A percentile compares a stretch with the other conserved stretches of the same genome.
These are phyloP conservation scores for Boeremia exigua DNA, from an alignment of 2,329 filamentous ascomycete genomes.

Conservation along the genomic window DNA sequence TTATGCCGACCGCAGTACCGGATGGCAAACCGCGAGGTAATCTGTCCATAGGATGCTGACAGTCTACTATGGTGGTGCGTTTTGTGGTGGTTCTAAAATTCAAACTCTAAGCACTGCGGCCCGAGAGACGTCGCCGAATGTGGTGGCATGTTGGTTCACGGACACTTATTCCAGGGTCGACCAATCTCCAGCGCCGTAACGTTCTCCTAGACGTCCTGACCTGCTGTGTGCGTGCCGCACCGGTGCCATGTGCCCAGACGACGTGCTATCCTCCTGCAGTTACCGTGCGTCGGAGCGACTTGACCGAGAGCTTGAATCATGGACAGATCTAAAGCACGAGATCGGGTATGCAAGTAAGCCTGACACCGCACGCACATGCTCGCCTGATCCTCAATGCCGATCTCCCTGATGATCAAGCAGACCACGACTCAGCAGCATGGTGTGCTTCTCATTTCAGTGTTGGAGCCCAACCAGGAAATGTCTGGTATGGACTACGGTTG, in stretches of 20 bases:
- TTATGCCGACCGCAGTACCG: background rate
- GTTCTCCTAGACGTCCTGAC: too few relatives aligned
- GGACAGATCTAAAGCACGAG: background rate
- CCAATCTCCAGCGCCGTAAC: too few relatives aligned
- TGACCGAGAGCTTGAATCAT: slow-evolving; percentile 4
- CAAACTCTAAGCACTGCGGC: background rate
- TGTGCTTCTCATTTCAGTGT: background rate
- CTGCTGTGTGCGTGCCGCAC: too few relatives aligned
- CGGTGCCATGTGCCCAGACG: too few relatives aligned
- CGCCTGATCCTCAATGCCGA: background rate
- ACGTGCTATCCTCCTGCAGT: too few relatives aligned
- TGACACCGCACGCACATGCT: background rate
- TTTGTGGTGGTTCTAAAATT: background rate
- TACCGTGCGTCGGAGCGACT: background rate
- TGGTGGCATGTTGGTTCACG: too few relatives aligned
- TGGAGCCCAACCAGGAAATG: background rate
- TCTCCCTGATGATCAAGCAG: background rate
- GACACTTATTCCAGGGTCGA: too few relatives aligned
- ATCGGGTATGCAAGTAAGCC: slow-evolving; percentile 1
- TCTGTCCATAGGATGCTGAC: background rate
- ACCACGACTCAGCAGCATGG: background rate
- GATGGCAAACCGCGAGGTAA: background rate
- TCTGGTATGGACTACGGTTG: background rate
- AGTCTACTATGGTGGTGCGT: background rate
- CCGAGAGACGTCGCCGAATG: background rate